A percentile compares a stretch with the other conserved stretches of the same genome.
phyloP scores from a whole-genome alignment of 2,329 filamentous ascomycete genomes.

The Cladobotryum protrusum region DNA sequence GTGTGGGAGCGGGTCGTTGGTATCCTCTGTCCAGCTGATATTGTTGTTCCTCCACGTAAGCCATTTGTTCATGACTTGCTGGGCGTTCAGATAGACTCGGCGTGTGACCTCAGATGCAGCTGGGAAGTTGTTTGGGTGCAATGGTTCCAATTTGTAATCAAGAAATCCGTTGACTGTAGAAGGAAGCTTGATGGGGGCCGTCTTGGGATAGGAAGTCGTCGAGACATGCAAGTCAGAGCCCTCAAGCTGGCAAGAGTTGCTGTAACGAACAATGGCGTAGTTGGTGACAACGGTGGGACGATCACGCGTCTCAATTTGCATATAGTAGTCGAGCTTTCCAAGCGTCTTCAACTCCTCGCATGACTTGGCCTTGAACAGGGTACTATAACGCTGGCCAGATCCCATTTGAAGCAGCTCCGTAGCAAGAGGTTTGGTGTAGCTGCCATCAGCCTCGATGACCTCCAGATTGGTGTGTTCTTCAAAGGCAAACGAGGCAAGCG shows the following conservation, averaged over 20 bases:
- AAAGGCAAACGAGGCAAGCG: conserved; percentile 47
- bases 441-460: conserved; percentile 55
- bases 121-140: conserved; percentile 26
- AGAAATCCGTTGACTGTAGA: conserved; percentile 32
- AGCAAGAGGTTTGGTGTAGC: conserved; percentile 43
- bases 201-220: conserved; percentile 1
- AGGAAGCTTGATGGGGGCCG: conserved; percentile 26
- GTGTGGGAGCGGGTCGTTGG: background rate
- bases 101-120: conserved; percentile 40
- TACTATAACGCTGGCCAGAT: conserved; percentile 55
- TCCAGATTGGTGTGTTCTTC: conserved; percentile 50
- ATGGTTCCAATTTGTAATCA: conserved; percentile 40
- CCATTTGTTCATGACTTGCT: conserved; percentile 8
- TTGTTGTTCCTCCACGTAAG: conserved; percentile 13
- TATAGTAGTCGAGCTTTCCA: conserved; percentile 33
- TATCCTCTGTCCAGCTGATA: conserved; percentile 11
- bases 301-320: conserved; percentile 45
- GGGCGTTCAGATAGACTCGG: conserved; percentile 35
- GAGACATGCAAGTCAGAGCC: background rate
- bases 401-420: conserved; percentile 49
- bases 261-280: conserved; percentile 45
- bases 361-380: conserved; percentile 47
- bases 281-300: conserved; percentile 38
- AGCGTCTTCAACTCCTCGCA: conserved; percentile 6
- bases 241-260: conserved; percentile 7